phyloP scores from a whole-genome alignment of 192 early-diverging fungal genomes.

The Pilobolus umbonatus region DNA sequence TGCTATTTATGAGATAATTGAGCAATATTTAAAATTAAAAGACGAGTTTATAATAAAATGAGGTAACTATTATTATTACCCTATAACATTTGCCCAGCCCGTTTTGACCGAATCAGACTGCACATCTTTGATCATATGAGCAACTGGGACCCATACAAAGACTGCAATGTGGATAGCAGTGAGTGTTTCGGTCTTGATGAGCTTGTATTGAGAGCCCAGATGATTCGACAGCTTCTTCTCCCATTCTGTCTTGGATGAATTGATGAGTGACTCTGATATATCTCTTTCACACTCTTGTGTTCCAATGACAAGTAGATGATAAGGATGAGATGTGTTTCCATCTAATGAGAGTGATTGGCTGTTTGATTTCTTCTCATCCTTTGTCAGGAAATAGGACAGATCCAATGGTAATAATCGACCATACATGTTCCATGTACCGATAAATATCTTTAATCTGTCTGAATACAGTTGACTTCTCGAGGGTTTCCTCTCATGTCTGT shows the following conservation, averaged over 20 bases:
- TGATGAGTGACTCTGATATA: slow-evolving; percentile 45
- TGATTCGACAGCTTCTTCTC: slow-evolving; percentile 32
- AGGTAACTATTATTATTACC: slow-evolving; percentile 10
- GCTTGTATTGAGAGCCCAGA: slow-evolving; percentile 39
- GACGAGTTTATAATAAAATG: slow-evolving; percentile 2
- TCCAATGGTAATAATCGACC: slow-evolving; percentile 36
- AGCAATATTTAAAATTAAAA: background rate
- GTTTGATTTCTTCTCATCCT: background rate
- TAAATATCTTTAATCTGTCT: slow-evolving; percentile 47
- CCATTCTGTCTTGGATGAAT: slow-evolving; percentile 48
- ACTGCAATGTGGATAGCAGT: slow-evolving; percentile 48
- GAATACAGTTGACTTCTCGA: too few species aligned
- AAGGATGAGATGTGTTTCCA: slow-evolving; percentile 28
- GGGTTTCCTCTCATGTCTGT: too few species aligned
- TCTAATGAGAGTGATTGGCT: slow-evolving; percentile 4
- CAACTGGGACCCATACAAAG: slow-evolving; percentile 42
- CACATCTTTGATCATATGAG: slow-evolving; percentile 29
- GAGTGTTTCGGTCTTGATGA: slow-evolving; percentile 47
- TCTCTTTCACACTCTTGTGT: slow-evolving; percentile 55
- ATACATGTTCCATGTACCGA: slow-evolving; percentile 58
- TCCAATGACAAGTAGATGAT: slow-evolving; percentile 49
- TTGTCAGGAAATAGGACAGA: slow-evolving; percentile 33
- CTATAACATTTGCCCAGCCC: slow-evolving; percentile 30
- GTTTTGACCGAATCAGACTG: slow-evolving; percentile 25
- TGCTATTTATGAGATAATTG: slow-evolving; percentile 15